Evolutionary conservation across 371 early-diverging fungal genomes (phyloP).

Genomic region (Syncephalastrum sp.): DNA sequence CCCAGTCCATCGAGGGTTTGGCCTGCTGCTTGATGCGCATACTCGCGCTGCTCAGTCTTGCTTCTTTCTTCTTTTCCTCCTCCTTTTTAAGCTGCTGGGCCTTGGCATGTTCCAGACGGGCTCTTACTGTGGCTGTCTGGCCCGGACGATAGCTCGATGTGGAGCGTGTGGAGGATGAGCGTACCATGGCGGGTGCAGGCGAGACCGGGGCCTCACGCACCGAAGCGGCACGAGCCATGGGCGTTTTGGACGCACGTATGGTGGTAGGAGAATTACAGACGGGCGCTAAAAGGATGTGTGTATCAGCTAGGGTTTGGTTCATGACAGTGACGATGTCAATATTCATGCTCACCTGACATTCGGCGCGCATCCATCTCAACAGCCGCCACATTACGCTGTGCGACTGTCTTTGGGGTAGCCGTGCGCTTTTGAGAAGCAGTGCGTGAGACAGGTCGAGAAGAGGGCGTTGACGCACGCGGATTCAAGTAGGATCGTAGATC

Average conservation of each 20-base stretch:
- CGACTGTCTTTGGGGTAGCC: background rate
- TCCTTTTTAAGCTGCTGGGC: slow-evolving; percentile 26
- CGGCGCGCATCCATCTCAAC: slow-evolving; percentile 7
- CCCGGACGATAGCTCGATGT: slow-evolving; percentile 24
- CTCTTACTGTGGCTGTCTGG: slow-evolving; percentile 41
- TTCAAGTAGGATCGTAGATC: slow-evolving; percentile 24
- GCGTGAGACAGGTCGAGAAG: background rate
- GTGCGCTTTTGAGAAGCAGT: slow-evolving; percentile 7
- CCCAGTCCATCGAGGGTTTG: slow-evolving; percentile 37
- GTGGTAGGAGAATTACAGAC: background rate
- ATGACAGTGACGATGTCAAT: background rate
- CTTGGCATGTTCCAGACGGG: slow-evolving; percentile 43
- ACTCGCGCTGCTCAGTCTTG: slow-evolving; percentile 12
- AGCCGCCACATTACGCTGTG: too few species aligned
- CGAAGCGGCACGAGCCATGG: background rate
- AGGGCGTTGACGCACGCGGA: slow-evolving; percentile 4
- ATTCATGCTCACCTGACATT: slow-evolving; percentile 12
- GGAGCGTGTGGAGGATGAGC: slow-evolving; percentile 13
- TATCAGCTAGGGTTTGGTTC: background rate
- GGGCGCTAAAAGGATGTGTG: background rate
- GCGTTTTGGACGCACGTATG: slow-evolving; percentile 6
- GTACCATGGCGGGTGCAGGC: slow-evolving; percentile 13
- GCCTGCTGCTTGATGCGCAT: slow-evolving; percentile 31
- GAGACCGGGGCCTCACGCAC: background rate
- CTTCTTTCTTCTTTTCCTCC: slow-evolving; percentile 28